phyloP scores from a whole-genome alignment of 345 rosid species.

The Ailanthus altissimus region DNA sequence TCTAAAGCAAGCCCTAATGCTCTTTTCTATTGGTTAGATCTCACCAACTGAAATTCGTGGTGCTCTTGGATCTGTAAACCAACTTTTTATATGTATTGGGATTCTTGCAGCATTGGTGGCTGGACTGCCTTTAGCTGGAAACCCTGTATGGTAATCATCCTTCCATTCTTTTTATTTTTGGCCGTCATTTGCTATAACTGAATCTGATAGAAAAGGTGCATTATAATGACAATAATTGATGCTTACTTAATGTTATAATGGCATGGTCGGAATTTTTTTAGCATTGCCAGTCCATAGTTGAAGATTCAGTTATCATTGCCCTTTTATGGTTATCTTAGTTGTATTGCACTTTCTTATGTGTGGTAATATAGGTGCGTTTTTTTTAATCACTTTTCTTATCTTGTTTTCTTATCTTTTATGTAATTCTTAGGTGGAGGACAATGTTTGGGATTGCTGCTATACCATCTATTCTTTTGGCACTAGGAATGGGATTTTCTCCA shows the following conservation, averaged over 20 bases:
- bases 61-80: slow-evolving; percentile 93
- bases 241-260: neutral
- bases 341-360: neutral
- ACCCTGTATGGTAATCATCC: slow-evolving; percentile 68
- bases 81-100: slow-evolving; percentile 93
- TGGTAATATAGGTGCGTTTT: neutral
- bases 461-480: slow-evolving; percentile 81
- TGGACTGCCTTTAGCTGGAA: slow-evolving; percentile 92
- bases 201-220: slow-evolving; percentile 4
- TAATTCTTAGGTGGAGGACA: slow-evolving; percentile 86
- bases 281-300: neutral
- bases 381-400: neutral
- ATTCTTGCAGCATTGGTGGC: slow-evolving; percentile 94
- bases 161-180: slow-evolving; percentile 1
- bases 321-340: neutral
- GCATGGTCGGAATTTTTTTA: neutral
- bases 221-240: neutral
- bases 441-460: slow-evolving; percentile 86
- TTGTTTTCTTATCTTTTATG: slow-evolving; percentile 14
- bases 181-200: slow-evolving; percentile 5
- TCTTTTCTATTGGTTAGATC: slow-evolving; percentile 53
- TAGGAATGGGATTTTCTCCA: slow-evolving; percentile 91
- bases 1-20: slow-evolving; percentile 21
- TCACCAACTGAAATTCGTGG: slow-evolving; percentile 99
- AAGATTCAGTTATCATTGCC: neutral